Evolutionary conservation across 371 early-diverging fungal genomes (phyloP).

Genomic region (Thermomucor indicae-seudaticae): DNA sequence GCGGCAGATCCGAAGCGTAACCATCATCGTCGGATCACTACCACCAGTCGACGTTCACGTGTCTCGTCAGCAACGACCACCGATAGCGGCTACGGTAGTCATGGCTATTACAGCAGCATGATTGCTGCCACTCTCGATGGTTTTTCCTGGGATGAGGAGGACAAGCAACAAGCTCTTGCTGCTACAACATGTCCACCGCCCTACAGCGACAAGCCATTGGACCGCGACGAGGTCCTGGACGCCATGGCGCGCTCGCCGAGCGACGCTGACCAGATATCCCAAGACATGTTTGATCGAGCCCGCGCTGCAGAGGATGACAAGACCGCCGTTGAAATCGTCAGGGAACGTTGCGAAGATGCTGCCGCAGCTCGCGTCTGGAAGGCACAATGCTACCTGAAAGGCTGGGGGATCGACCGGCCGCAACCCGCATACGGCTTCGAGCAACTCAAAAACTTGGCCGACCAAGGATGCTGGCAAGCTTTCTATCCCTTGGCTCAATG

Average conservation of each 20-base stretch:
- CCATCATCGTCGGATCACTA: no score
- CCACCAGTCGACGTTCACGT: no score
- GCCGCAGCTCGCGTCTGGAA: constrained; percentile 36
- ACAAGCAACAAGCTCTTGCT: no score
- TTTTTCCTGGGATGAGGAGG: no score
- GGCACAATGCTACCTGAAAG: constrained; percentile 38
- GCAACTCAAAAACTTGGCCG: constrained; percentile 22
- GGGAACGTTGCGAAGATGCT: no score
- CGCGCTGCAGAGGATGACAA: constrained; percentile 11
- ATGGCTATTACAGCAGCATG: no score
- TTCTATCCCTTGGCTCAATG: constrained; percentile 37
- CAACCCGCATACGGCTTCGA: constrained; percentile 25
- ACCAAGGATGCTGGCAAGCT: constrained; percentile 31
- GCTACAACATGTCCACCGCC: no score
- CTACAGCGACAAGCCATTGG: background rate
- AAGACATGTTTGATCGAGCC: constrained; percentile 15
- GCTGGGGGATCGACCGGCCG: constrained; percentile 33
- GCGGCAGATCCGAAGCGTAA: constrained; percentile 13
- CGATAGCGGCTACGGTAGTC: no score
- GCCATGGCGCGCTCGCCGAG: background rate
- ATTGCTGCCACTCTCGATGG: no score
- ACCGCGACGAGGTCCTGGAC: background rate
- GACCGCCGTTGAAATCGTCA: constrained; percentile 13
- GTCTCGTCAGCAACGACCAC: no score
- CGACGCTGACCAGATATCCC: constrained; percentile 8